Conservation (phyloP, 2,329 filamentous ascomycete genomes). For the Sclerotinia nivalis region DNA sequence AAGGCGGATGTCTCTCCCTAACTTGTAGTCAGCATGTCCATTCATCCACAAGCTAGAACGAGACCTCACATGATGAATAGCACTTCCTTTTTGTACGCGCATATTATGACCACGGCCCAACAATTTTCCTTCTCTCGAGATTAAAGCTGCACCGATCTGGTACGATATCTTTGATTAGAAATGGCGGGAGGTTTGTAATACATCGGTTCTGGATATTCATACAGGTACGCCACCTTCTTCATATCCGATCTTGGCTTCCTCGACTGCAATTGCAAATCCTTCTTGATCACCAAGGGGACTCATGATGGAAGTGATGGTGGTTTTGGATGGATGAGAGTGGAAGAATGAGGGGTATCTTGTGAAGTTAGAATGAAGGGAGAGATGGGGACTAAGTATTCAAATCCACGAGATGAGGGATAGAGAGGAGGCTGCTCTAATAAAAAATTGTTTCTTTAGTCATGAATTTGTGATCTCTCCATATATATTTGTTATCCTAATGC, state of each 20-base stretch:
- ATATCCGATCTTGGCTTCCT: conserved; percentile 50
- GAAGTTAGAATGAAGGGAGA: background rate
- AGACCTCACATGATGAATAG: conserved; percentile 66
- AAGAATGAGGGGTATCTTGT: background rate
- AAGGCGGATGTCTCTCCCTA: conserved; percentile 77
- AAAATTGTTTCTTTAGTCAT: too few relatives aligned
- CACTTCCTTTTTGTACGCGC: conserved; percentile 70
- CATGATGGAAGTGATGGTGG: conserved; percentile 2
- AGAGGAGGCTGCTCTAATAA: too few relatives aligned
- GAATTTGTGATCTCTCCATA: too few relatives aligned
- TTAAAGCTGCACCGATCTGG: conserved; percentile 57
- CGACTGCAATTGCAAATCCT: conserved; percentile 48
- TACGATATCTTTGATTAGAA: conserved; percentile 2
- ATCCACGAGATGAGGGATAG: background rate
- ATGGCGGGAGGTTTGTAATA: background rate
- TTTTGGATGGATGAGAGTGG: background rate
- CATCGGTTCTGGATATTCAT: conserved; percentile 29
- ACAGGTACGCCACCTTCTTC: conserved; percentile 53
- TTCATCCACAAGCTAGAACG: background rate
- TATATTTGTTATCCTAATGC: too few relatives aligned
- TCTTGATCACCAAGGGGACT: conserved; percentile 43
- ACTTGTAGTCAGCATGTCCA: background rate
- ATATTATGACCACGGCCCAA: conserved; percentile 74
- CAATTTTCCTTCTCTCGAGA: conserved; percentile 68
- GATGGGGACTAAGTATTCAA: background rate